phyloP scores from a whole-genome alignment of 768 basidiomycete species.

The Vararia minispora region DNA sequence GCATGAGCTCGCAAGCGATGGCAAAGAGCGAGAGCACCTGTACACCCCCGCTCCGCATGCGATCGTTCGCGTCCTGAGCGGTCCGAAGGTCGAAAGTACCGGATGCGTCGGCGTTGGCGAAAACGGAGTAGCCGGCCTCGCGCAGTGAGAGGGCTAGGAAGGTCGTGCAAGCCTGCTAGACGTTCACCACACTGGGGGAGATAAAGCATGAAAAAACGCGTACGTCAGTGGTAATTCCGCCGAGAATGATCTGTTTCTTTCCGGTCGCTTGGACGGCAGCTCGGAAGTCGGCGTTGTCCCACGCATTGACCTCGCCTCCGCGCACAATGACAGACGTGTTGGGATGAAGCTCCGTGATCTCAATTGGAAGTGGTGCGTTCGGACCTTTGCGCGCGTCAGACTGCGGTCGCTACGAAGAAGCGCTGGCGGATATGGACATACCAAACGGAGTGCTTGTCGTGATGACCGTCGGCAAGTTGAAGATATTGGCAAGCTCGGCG shows the following conservation, averaged over 20 bases:
- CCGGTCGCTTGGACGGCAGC: constrained; percentile 35
- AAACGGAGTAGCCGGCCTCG: constrained; percentile 36
- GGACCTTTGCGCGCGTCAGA: constrained; percentile 23
- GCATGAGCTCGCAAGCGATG: constrained; percentile 33
- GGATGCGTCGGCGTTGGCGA: constrained; percentile 35
- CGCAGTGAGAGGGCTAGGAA: constrained; percentile 36
- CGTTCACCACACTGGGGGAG: neutral
- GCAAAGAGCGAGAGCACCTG: constrained; percentile 36
- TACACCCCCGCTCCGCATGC: constrained; percentile 37
- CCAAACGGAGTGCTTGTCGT: constrained; percentile 36
- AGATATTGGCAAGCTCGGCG: constrained; percentile 32
- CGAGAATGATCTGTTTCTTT: constrained; percentile 38
- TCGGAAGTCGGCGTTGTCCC: constrained; percentile 39
- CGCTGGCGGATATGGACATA: too few species aligned
- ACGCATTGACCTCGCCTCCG: constrained; percentile 38
- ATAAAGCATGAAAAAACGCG: constrained; percentile 7
- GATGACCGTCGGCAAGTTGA: constrained; percentile 33
- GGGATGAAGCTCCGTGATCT: constrained; percentile 34
- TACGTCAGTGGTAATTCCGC: constrained; percentile 41
- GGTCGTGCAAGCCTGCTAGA: constrained; percentile 32
- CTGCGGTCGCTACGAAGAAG: too few species aligned
- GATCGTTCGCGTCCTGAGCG: constrained; percentile 34
- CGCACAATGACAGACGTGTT: constrained; percentile 34
- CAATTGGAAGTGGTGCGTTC: constrained; percentile 35
- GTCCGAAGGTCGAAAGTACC: constrained; percentile 29